Base-by-base conservation (phyloP, 1,284 basidiomycete genomes). In the Paramarasmius palmivorus region DNA sequence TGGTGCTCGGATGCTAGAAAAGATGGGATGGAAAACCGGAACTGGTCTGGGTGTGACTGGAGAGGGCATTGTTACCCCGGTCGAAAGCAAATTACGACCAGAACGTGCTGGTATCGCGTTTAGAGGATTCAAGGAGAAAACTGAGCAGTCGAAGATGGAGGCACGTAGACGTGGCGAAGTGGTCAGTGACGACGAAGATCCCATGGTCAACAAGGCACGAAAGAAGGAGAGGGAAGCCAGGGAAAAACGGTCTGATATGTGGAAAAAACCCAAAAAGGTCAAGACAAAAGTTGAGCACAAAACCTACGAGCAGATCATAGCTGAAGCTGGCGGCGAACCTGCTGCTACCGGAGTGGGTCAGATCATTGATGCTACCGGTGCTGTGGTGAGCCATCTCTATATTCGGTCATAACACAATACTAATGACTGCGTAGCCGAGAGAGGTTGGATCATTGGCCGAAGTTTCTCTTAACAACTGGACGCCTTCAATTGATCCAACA, bases 291-390 rank as follows among this genome's bases (percentile, higher is more conserved):
- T 95, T 23, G 86, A 94, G 65, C 93, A 96, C 74, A 95, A 95
- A 77, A 94, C 93, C 0, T 98, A 97, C 65, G 95, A 98, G 68
- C 84, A 98, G 69, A 92, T 98, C 53, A 68, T 98, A 42, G 89
- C 90, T 2, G 94, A 95, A 67, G 86, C 89, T 19, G 90, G 88
- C 0, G 76, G 81, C 57, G 81, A 86, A 35, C 73, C 77, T 1
- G 63, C 76, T 2, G 62, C 73, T 4, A 62, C 84, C 3, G 84
- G 86, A 1, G 69, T 94, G 44, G 94, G 93, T 2, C 83, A 88
- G 61, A 95, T 98, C 32, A 90, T 97, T 50, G 95, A 98, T 69
- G 92, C 95, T n/a, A 92, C 93, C 14, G 92, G 95, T 38, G 90
- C 91, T 55, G 91, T 91, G 61, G 92, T 95, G 67, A 57, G 88